Base-by-base conservation (phyloP, 257 asterid genomes). In the Penstemon newberryi region DNA sequence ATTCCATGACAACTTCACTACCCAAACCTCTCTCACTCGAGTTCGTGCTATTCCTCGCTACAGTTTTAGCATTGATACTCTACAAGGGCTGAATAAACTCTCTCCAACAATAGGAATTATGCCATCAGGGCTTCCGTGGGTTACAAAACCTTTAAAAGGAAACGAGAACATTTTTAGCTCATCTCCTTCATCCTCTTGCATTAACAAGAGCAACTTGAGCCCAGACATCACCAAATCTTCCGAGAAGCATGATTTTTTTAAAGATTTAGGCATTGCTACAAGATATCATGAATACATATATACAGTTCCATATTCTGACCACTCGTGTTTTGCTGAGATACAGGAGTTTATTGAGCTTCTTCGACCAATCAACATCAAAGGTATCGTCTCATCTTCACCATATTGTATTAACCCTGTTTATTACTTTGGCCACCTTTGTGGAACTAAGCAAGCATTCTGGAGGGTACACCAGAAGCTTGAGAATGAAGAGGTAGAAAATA, bases 51-150 rank as follows among this genome's bases (percentile, higher is more conserved):
- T 92, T 53, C 98, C 96, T 40, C 91, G 96, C 74, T 87, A 92
- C 71, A 89, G 98, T 82, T 92, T 83, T 73, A 89, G 86, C 76
- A 42, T 54, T 12, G 90, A 89, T 63, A 89, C 98, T 60, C 89
- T 91, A 55, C 81, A 87, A 82, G 84, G 73, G 54, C 82, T 89
- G 52, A 91, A 89, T 67, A 36, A 45, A 49, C 45, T 70, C 63
- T 69, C 80, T 56, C 96, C 96, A 46, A 91, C 98, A 36, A 84
- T 91, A 63, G 98, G 98, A 46, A 79, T 91, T 64, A 82, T 87
- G 94, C 87, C 98, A 60, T 91, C 96, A 67, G 98, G 98, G 56
- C 90, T 91, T 73, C 90, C 96, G 19, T 91, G 96, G 98, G 83
- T 75, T 11, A 47, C 45, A 13, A 70, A 79, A 71, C 40, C 72